Evolutionary conservation across 169 alveolate species (phyloP), one percentile per base, ranked within the genome.

Genomic region (Cryptosporidium baileyi): DNA sequence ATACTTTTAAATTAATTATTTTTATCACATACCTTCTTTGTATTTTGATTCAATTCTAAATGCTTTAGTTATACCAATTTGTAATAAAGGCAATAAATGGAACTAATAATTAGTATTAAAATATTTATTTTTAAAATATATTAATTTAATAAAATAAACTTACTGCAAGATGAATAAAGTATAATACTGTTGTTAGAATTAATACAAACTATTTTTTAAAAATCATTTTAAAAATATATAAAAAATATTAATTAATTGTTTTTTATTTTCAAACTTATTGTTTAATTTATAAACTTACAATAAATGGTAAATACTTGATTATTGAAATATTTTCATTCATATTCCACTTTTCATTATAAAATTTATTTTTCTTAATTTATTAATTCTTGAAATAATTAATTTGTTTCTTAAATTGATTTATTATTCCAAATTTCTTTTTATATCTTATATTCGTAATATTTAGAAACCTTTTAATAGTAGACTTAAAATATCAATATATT

Each of bases 81-180:
- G 85, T 9, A 74, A 45, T 6, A 74, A 26, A 13, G 85, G 85
- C 38, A 74, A 26, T 43, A 74, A 30, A 30, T 74, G 85, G 60
- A 74, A 74, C 85, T 74, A 28, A 11, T 11, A 17, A 7, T 32
- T 5, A 57, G 11, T 2, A n/a, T n/a, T n/a, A n/a, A n/a, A n/a
- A n/a, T n/a, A n/a, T n/a, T n/a, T n/a, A n/a, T n/a, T n/a, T n/a
- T n/a, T n/a, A n/a, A n/a, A n/a, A n/a, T n/a, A n/a, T n/a, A n/a
- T n/a, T n/a, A n/a, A n/a, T n/a, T 52, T 9, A 13, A 17, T 7
- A 9, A 7, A 8, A 6, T 32, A 17, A 54, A 74, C 85, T 74
- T 74, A 74, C 85, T 54, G 85, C 85, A 38, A 74, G 40, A 43
- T 74, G 54, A 2, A 74, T 74, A 74, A 54, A 74, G 60, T 74